Evolutionary conservation across 805 yeast species (phyloP).

Genomic region (Saccharomycopsis schoenii): DNA sequence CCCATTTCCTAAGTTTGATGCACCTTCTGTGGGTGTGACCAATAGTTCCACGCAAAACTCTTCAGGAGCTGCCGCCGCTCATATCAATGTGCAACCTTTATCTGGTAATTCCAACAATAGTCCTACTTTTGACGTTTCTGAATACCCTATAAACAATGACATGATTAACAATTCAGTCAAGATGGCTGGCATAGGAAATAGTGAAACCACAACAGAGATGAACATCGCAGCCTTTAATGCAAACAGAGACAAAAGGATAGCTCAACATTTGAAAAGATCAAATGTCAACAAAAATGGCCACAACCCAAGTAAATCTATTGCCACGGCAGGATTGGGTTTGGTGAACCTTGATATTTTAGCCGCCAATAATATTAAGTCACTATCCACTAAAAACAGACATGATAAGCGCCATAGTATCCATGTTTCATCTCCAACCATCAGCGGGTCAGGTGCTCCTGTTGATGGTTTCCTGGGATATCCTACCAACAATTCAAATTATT

Average conservation of each 20-base stretch:
- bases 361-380: neutral
- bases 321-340: neutral
- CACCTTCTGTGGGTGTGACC: neutral
- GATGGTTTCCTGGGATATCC: neutral
- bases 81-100: neutral
- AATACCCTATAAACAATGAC: neutral
- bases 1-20: neutral
- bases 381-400: neutral
- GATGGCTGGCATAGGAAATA: neutral
- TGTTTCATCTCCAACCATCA: neutral
- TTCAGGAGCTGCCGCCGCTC: neutral
- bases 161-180: neutral
- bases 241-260: neutral
- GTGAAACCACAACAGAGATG: neutral
- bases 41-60: neutral
- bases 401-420: conserved; percentile 2
- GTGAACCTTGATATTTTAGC: neutral
- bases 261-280: neutral
- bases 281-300: neutral
- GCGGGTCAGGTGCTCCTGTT: neutral
- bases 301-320: neutral
- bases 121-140: neutral
- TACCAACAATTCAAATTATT: neutral
- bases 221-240: neutral
- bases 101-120: neutral